Evolutionary conservation across 345 rosid genomes (phyloP), one percentile per base, ranked within the genome.

Genomic region (Abelmoschus esculentus): DNA sequence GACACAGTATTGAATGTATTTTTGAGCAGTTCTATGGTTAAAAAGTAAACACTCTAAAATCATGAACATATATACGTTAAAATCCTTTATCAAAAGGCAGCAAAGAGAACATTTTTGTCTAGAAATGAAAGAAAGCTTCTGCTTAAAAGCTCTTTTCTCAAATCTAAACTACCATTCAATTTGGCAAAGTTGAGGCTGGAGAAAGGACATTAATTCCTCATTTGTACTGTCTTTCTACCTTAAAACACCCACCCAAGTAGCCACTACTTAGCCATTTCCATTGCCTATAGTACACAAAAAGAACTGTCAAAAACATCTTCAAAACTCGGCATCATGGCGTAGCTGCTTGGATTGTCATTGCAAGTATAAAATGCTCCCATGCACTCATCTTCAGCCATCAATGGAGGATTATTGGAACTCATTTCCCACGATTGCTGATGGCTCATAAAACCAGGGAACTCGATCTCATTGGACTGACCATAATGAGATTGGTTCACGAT

Each of bases 401-500:
- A 46, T 26, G 83, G 85, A 64, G 79, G 76, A 26, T 90, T 96
- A 70, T 85, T 80, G 0, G 80, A 80, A 75, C 78, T 73, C 69
- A 81, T 70, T 53, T 79, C 83, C 85, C 83, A 81, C 34, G 83
- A 34, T 76, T 32, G 75, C 31, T 80, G 74, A 19, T 72, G 76
- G 34, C 70, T 66, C 80, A 82, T 80, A 19, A 72, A 73, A n/a
- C 70, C 54, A 6, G 77, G 46, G 3, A 73, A 71, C 70, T 71
- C 69, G 15, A 36, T 36, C 17, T 38, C 19, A 36, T 26, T 38
- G 22, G 34, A 36, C 44, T 62, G 70, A 17, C 49, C 26, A 32
- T 44, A 67, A 54, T 60, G 72, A 61, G 77, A 54, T n/a, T 62
- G 56, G 29, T 67, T 61, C 40, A 5, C 7, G 7, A 34, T 36